Evolutionary conservation across 2,329 filamentous ascomycete genomes (phyloP), one percentile per base, ranked within the genome.

Genomic region (Fusarium oxysporum): DNA sequence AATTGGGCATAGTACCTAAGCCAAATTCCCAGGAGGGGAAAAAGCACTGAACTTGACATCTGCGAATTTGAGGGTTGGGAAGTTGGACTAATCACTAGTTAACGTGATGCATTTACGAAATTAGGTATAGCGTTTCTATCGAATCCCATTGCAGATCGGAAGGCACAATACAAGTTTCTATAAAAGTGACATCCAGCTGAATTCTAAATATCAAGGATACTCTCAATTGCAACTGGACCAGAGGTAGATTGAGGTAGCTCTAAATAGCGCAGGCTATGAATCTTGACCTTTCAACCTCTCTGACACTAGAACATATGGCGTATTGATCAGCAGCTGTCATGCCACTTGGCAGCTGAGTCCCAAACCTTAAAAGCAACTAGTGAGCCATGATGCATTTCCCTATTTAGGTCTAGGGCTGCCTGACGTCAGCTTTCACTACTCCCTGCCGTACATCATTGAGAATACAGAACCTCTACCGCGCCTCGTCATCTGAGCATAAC

Each of bases 211-310:
- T 48, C 19, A 23, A 35, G 8, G 30, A 17, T 35, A 23, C 30
- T 25, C 8, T 9, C 7, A 1, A 35, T 13, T 5, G 0, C 5
- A 0, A 13, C 5, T 4, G 17, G 4, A 25, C 3, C 3, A 10
- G 3, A 5, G 3, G 10, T 3, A 35, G n/a, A 25, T 14, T 2
- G 16, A 35, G 16, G 32, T 51, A 35, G 13, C n/a, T 10, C 2
- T 14, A 5, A 8, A 35, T 35, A 35, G 9, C 6, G 17, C 4
- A 25, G n/a, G 6, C 0, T 11, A 32, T 6, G 12, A 12, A 13
- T 8, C 5, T 21, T 21, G 44, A 11, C 1, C 6, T 10, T 8
- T 12, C 7, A 32, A 14, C 13, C 19, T 6, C 45, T 32, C 3
- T 50, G 10, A 25, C 16, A 3, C 30, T 51, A 51, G 12, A 14